Evolutionary conservation across 345 rosid species (phyloP).

Genomic region (Moricandia moricandioides): DNA sequence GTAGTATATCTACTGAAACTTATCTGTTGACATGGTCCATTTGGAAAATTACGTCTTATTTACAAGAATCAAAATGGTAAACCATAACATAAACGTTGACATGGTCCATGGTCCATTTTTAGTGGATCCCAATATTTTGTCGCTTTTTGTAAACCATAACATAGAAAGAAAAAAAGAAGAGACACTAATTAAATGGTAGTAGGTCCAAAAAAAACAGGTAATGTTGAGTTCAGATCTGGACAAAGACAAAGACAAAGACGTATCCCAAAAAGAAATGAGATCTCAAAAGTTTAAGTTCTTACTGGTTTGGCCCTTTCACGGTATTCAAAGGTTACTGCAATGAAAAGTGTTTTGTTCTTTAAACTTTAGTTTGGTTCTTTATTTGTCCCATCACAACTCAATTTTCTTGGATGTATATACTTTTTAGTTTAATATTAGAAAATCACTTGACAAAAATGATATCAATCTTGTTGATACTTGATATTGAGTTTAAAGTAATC

Average conservation of each 20-base stretch:
- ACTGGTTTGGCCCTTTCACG: conserved; percentile 32
- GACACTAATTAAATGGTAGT: conserved; percentile 6
- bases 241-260: conserved; percentile 28
- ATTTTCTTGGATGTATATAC: conserved; percentile 15
- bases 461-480: background rate
- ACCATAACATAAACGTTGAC: too few relatives aligned
- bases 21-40: too few relatives aligned
- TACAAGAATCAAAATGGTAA: too few relatives aligned
- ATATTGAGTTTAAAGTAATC: background rate
- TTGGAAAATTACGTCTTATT: too few relatives aligned
- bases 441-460: background rate
- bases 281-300: conserved; percentile 27
- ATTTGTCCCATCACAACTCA: conserved; percentile 29
- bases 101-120: background rate
- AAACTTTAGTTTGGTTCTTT: conserved; percentile 21
- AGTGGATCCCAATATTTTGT: conserved; percentile 20
- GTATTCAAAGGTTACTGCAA: conserved; percentile 26
- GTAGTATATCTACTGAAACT: too few relatives aligned
- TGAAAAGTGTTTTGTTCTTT: conserved; percentile 12
- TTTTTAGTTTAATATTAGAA: background rate
- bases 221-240: conserved; percentile 20
- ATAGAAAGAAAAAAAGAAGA: background rate
- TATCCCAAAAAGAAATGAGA: conserved; percentile 18
- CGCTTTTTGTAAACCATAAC: conserved; percentile 17
- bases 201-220: conserved; percentile 34